Evolutionary conservation across 805 yeast species (phyloP).

Genomic region (Candida orba): DNA sequence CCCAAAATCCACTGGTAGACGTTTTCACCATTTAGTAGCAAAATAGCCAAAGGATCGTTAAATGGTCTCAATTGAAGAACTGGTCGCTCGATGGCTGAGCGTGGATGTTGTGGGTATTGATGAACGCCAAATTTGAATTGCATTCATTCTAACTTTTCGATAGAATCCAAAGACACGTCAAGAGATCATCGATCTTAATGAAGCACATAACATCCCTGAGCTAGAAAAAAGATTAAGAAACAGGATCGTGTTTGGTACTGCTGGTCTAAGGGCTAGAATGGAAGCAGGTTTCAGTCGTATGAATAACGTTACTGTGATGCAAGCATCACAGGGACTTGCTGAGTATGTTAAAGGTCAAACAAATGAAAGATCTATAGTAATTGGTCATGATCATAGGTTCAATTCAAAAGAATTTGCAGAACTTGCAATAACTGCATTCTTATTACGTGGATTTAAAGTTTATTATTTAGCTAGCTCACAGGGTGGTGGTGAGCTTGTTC

Average conservation of each 20-base stretch:
- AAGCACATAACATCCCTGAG: slow-evolving; percentile 30
- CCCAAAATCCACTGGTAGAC: too few species aligned
- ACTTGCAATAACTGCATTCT: slow-evolving; percentile 68
- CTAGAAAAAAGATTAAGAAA: slow-evolving; percentile 44
- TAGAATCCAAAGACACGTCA: slow-evolving; percentile 39
- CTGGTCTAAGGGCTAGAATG: slow-evolving; percentile 85
- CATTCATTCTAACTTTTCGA: too few species aligned
- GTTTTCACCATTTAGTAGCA: too few species aligned
- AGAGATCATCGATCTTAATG: slow-evolving; percentile 45
- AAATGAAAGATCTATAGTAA: slow-evolving; percentile 42
- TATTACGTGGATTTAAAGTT: slow-evolving; percentile 62
- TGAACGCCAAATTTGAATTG: too few species aligned
- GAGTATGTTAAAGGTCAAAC: slow-evolving; percentile 32
- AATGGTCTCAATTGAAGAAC: neutral
- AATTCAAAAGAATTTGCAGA: slow-evolving; percentile 76
- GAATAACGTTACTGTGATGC: slow-evolving; percentile 84
- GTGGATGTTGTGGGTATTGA: slow-evolving; percentile 3
- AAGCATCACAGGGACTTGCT: slow-evolving; percentile 82
- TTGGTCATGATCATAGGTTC: slow-evolving; percentile 90
- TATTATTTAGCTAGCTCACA: slow-evolving; percentile 40
- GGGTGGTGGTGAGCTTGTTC: slow-evolving; percentile 36
- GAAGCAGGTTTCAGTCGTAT: slow-evolving; percentile 84
- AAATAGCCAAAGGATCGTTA: too few species aligned
- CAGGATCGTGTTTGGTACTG: slow-evolving; percentile 86
- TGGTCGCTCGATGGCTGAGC: slow-evolving; percentile 7